phyloP scores from a whole-genome alignment of 192 early-diverging fungal genomes.

The Backusella tuberculispora region DNA sequence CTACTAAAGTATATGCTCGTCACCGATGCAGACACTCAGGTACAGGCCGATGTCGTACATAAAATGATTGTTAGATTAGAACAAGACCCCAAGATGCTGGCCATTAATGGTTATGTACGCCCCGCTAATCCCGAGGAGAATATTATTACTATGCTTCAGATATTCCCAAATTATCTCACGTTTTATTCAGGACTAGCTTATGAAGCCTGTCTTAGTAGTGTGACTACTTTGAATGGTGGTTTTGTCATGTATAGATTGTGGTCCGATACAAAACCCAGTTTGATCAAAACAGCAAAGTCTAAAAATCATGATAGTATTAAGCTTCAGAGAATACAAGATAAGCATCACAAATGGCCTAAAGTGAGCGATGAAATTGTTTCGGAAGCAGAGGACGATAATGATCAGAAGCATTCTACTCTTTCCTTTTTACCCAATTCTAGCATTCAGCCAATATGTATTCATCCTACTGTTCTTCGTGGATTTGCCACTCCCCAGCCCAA shows the following conservation, averaged over 20 bases:
- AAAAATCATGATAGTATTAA: neutral
- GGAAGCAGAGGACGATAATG: slow-evolving; percentile 20
- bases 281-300: slow-evolving; percentile 20
- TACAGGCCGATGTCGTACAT: slow-evolving; percentile 56
- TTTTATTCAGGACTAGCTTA: slow-evolving; percentile 66
- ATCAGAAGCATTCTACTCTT: neutral
- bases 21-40: slow-evolving; percentile 70
- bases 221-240: slow-evolving; percentile 65
- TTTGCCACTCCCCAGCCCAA: slow-evolving; percentile 34
- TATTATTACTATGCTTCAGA: slow-evolving; percentile 69
- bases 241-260: slow-evolving; percentile 74
- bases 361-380: slow-evolving; percentile 25
- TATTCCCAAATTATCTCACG: slow-evolving; percentile 69
- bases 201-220: slow-evolving; percentile 67
- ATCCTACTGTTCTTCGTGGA: slow-evolving; percentile 43
- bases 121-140: slow-evolving; percentile 64
- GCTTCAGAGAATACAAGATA: neutral
- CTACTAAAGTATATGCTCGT: slow-evolving; percentile 67
- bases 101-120: slow-evolving; percentile 69
- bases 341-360: slow-evolving; percentile 19
- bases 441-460: slow-evolving; percentile 37
- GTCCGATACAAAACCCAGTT: slow-evolving; percentile 45
- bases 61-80: slow-evolving; percentile 59
- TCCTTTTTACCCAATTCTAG: slow-evolving; percentile 27
- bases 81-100: slow-evolving; percentile 60